Evolutionary conservation across 2,329 filamentous ascomycete genomes (phyloP), one percentile per base, ranked within the genome.

Genomic region (Neophaeococcomyces aloes): DNA sequence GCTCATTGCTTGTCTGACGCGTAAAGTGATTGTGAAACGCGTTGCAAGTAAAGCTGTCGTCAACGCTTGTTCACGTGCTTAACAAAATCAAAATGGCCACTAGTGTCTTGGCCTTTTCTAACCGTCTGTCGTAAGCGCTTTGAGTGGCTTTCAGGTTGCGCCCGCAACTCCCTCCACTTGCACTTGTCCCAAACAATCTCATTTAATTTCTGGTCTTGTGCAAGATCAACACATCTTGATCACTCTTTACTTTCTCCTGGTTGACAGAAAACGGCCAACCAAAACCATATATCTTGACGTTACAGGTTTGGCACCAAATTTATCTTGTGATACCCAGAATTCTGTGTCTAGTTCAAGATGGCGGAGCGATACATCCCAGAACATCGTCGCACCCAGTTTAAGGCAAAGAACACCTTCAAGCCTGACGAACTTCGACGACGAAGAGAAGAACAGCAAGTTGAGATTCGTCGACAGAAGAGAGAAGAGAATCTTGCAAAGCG

Each of bases 351-450:
- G 36, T 56, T n/a, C 58, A 81, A 59, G 71, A 98, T 98, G 91
- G 84, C 91, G 67, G 91, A 98, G 68, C 86, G 91, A 62, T 98
- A 95, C 74, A 98, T 98, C 62, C 91, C 91, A 66, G 91, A 98
- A 74, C 91, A 98, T 75, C 87, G 91, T 67, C 88, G 91, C 64
- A 95, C 86, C 55, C 88, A 94, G 73, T 98, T 94, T 81, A 98
- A 98, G 83, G 91, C 91, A 44, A 95, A 95, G 78, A 89, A 86
- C 70, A 86, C 86, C 61, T 96, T 98, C 77, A 95, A 95, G 79
- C 89, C 89, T 59, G 91, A 98, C 66, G 91, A 98, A 74, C 82
- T 98, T 55, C 86, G 91, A 65, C 88, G 91, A 61, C 91, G 91
- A 64, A 91, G 91, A 64, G 91, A 98, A 67, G 91, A 98, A 71